Percentiles rank a stretch among this genome's conserved stretches.
phyloP scores from a whole-genome alignment of 805 yeast genomes.

The Ogataea trehalophila region DNA sequence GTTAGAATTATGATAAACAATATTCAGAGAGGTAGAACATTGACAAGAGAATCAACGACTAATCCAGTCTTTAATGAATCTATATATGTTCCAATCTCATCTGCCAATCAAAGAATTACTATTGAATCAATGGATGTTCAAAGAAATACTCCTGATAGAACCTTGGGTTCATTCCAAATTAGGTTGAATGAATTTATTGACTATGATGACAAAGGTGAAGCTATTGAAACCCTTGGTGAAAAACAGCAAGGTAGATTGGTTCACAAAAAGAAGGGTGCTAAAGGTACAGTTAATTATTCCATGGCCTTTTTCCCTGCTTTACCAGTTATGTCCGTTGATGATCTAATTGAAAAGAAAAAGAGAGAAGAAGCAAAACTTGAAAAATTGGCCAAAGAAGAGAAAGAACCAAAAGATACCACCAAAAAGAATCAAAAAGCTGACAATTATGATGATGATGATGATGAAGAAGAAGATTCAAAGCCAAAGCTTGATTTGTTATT shows the following conservation, averaged over 20 bases:
- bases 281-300: conserved; percentile 71
- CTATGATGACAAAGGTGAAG: conserved; percentile 59
- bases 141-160: conserved; percentile 70
- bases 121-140: conserved; percentile 93
- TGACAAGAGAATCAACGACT: conserved; percentile 56
- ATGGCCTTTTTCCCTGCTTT: conserved; percentile 80
- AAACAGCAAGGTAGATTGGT: conserved; percentile 59
- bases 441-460: conserved; percentile 34
- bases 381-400: conserved; percentile 11
- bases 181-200: conserved; percentile 62
- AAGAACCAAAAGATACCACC: conserved; percentile 1
- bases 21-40: conserved; percentile 71
- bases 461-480: conserved; percentile 32
- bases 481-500: conserved; percentile 49
- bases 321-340: conserved; percentile 75
- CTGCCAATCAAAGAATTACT: conserved; percentile 75
- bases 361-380: conserved; percentile 32
- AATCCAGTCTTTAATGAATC: conserved; percentile 85
- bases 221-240: conserved; percentile 53
- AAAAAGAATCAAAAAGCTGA: conserved; percentile 28
- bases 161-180: conserved; percentile 78
- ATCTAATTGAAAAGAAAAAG: conserved; percentile 48
- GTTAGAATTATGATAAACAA: conserved; percentile 76
- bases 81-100: conserved; percentile 75
- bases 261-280: conserved; percentile 67